These are phyloP conservation scores for Phaeosphaeriaceae sp. DNA, from an alignment of 2,329 filamentous ascomycete species.

Conservation along the genomic window DNA sequence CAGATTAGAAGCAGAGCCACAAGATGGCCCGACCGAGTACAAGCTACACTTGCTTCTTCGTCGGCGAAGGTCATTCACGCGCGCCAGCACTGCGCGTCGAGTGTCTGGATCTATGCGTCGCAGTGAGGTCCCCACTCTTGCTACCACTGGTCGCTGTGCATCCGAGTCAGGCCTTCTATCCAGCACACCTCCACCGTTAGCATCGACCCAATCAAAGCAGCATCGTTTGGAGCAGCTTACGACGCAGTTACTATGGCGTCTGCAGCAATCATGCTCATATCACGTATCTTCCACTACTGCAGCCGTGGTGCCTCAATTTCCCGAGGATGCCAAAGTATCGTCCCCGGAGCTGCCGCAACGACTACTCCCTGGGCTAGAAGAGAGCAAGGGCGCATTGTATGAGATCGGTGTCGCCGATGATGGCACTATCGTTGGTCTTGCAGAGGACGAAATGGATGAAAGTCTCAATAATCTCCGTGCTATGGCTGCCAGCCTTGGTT, in stretches of 20 bases:
- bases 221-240: constrained; percentile 88
- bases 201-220: constrained; percentile 75
- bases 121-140: constrained; percentile 38
- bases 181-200: constrained; percentile 49
- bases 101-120: constrained; percentile 61
- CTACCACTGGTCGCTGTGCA: constrained; percentile 32
- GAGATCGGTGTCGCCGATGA: constrained; percentile 97
- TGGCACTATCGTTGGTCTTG: constrained; percentile 86
- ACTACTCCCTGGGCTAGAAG: constrained; percentile 78
- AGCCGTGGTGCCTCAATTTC: constrained; percentile 76
- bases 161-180: constrained; percentile 37
- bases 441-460: constrained; percentile 90
- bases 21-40: constrained; percentile 94
- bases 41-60: constrained; percentile 90
- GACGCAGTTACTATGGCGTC: constrained; percentile 90
- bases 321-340: constrained; percentile 70
- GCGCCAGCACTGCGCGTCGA: constrained; percentile 69
- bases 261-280: constrained; percentile 93
- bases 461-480: constrained; percentile 82
- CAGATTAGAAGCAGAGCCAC: constrained; percentile 86
- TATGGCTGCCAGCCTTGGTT: constrained; percentile 94
- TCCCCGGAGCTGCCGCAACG: constrained; percentile 60
- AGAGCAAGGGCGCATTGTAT: constrained; percentile 91
- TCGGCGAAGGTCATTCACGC: constrained; percentile 75
- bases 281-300: constrained; percentile 81